These are phyloP conservation scores for Angomonas ambiguus DNA, from an alignment of 208 protist species.

Conservation along the genomic window DNA sequence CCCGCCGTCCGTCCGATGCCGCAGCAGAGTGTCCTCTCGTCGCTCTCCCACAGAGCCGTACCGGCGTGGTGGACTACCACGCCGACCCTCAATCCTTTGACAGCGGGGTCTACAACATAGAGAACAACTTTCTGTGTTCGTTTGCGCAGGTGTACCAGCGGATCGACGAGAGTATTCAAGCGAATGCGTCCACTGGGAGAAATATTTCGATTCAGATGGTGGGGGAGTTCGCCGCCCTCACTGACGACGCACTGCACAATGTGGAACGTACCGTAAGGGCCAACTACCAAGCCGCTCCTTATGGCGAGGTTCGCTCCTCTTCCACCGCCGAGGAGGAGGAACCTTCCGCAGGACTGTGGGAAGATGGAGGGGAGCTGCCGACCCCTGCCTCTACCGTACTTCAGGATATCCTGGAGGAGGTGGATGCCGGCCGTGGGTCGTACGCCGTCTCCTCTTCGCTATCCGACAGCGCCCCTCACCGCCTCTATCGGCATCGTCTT, in stretches of 20 bases:
- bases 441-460: too few relatives aligned
- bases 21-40: too few relatives aligned
- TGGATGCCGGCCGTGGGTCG: not conserved
- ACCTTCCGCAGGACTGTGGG: not conserved
- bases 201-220: not conserved
- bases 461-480: not conserved
- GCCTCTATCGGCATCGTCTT: conserved; percentile 15
- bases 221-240: not conserved
- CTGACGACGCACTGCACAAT: not conserved
- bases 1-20: too few relatives aligned
- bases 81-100: not conserved
- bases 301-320: too few relatives aligned
- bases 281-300: too few relatives aligned
- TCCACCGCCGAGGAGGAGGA: too few relatives aligned
- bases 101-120: not conserved
- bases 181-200: not conserved
- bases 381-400: not conserved
- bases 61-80: not conserved
- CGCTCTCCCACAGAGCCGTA: too few relatives aligned
- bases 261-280: not conserved
- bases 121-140: not conserved
- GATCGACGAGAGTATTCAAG: not conserved
- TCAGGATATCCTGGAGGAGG: not conserved
- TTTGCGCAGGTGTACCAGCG: not conserved
- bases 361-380: not conserved